Base-by-base conservation (phyloP, 2,329 filamentous ascomycete species). In the Akanthomyces lecanii region DNA sequence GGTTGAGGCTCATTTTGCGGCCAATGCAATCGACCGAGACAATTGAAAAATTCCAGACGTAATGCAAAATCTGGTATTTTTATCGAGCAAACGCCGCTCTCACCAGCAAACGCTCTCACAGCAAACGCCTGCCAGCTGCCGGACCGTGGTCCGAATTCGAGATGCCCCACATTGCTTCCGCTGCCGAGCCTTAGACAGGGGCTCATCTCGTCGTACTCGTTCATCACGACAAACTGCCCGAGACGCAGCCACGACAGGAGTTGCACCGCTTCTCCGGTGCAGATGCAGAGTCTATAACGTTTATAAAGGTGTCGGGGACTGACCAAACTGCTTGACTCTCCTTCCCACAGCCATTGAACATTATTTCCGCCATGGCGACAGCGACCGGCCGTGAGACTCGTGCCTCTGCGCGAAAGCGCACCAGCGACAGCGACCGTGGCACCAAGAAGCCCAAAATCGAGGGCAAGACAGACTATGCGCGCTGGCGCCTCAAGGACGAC, bases 401-500 rank as follows among this genome's bases (percentile, higher is more conserved):
- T 63, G 66, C 71, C 50, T 77, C 73, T 65, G 72, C 73, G 53
- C 74, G 74, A 65, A 85, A 83, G 71, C 78, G 79, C 45, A 71
- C 72, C 45, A 75, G 73, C 65, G 77, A 79, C 61, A 71, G 65
- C 36, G 7, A 71, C 52, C 67, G 69, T 40, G 76, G 71, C 64
- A 75, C 77, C 40, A 84, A 83, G 67, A 77, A 75, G 55, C 79
- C 79, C 38, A 79, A 74, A 65, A 73, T 86, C 54, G 76, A 76
- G 52, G 77, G 81, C 45, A 86, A 84, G 71, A 97, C 92, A 5
- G 94, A 99, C 75, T 85, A 85, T 67, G 84, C 86, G 8, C 83
- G 90, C 75, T 99, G 95, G 95, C 85, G 95, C 65, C 78, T 98
- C 73, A 84, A 86, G 65, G 89, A 96, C 71, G 91, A 96, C 64